A percentile compares a stretch with the other conserved stretches of the same genome.
These are phyloP conservation scores for Fusarium multiceps DNA, from an alignment of 2,329 filamentous ascomycete genomes.

Conservation along the genomic window DNA sequence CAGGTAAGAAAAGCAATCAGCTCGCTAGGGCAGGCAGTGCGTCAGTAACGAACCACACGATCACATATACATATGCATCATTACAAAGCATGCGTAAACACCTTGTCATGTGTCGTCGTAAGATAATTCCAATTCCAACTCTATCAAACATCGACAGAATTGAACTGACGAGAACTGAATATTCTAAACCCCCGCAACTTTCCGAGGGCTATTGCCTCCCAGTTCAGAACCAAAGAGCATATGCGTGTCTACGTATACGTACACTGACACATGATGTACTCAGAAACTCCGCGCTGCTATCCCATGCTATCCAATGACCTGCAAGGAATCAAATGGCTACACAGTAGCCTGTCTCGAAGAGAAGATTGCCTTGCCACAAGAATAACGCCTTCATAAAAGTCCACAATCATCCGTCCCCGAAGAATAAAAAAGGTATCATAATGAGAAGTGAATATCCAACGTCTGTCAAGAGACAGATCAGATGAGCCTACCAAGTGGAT, in stretches of 20 bases:
- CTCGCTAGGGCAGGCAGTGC: neutral
- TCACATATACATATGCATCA: neutral
- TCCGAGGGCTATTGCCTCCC: slow-evolving; percentile 36
- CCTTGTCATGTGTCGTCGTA: slow-evolving; percentile 1
- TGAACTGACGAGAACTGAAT: slow-evolving; percentile 3
- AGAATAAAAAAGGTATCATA: slow-evolving; percentile 43
- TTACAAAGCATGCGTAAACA: neutral
- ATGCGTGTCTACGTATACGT: slow-evolving; percentile 13
- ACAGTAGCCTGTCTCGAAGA: slow-evolving; percentile 38
- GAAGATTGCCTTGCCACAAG: slow-evolving; percentile 26
- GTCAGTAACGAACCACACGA: slow-evolving; percentile 4
- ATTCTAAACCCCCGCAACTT: slow-evolving; percentile 30
- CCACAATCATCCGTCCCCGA: slow-evolving; percentile 49
- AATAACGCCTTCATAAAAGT: slow-evolving; percentile 29
- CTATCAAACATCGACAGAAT: slow-evolving; percentile 2
- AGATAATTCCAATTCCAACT: slow-evolving; percentile 7
- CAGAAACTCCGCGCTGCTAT: slow-evolving; percentile 44
- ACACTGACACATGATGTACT: slow-evolving; percentile 29
- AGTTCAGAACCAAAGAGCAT: slow-evolving; percentile 26
- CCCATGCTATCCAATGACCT: slow-evolving; percentile 43
- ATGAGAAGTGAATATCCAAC: slow-evolving; percentile 20
- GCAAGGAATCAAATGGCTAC: slow-evolving; percentile 40
- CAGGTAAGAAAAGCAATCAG: slow-evolving; percentile 7
- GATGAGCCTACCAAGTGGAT: slow-evolving; percentile 8
- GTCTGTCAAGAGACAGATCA: neutral